Evolutionary conservation across 257 asterid genomes (phyloP).

Genomic region (Solanum arcanum): DNA sequence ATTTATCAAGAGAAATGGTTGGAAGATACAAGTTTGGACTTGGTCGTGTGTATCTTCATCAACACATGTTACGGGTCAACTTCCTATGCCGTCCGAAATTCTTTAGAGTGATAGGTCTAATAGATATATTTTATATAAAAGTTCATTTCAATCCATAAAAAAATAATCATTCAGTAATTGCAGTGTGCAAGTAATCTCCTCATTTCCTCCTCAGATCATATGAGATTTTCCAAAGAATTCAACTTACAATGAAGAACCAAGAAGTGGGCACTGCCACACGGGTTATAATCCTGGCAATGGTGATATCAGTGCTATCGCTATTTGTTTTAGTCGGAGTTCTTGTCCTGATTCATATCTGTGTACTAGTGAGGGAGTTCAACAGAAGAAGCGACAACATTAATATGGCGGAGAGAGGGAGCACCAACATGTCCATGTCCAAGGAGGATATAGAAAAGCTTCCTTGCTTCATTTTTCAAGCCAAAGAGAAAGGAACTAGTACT

Average conservation of each 20-base stretch:
- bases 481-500: conserved; percentile 17
- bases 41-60: neutral
- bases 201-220: neutral
- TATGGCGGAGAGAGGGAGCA: conserved; percentile 35
- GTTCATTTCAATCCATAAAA: neutral
- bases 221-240: neutral
- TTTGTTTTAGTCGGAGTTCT: conserved; percentile 35
- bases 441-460: conserved; percentile 78
- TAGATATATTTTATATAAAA: neutral
- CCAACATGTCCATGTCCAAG: conserved; percentile 66
- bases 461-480: conserved; percentile 39
- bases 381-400: neutral
- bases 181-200: neutral
- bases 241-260: conserved; percentile 11
- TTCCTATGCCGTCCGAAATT: neutral
- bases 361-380: conserved; percentile 42
- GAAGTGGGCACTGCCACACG: conserved; percentile 12
- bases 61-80: neutral
- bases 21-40: neutral
- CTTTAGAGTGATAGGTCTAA: neutral
- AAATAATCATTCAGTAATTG: neutral
- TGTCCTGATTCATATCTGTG: conserved; percentile 45
- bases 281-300: conserved; percentile 31
- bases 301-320: conserved; percentile 33
- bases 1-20: neutral